Conservation (phyloP, 1,284 basidiomycete genomes). For the Sporisorium reilianum region DNA sequence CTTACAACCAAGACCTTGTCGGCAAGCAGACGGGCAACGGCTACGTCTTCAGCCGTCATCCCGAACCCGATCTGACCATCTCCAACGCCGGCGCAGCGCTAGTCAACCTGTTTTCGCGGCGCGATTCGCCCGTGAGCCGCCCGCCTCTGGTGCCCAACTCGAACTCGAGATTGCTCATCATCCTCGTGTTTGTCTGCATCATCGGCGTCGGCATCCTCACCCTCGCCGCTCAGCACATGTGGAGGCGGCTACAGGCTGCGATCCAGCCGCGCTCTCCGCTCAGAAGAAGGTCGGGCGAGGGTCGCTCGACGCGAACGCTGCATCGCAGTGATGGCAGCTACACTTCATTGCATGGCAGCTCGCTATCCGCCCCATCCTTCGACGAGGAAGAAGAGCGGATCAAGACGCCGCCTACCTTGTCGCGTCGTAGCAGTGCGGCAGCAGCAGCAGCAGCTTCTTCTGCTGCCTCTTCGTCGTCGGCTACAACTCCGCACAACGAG, state of each 20-base stretch:
- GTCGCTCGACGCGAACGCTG: conserved; percentile 16
- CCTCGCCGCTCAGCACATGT: conserved; percentile 35
- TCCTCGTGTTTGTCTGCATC: conserved; percentile 47
- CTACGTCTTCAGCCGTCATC: conserved; percentile 36
- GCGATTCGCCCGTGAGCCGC: conserved; percentile 35
- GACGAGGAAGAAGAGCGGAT: conserved; percentile 51
- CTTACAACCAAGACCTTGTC: conserved; percentile 30
- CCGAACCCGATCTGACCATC: conserved; percentile 22
- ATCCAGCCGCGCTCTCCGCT: conserved; percentile 36
- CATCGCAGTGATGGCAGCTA: conserved; percentile 33
- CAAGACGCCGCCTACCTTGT: conserved; percentile 42
- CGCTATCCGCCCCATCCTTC: conserved; percentile 20
- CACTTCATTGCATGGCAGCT: conserved; percentile 13
- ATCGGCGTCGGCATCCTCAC: conserved; percentile 43
- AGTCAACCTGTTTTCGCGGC: conserved; percentile 34
- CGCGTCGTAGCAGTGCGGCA: conserved; percentile 42
- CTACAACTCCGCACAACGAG: conserved; percentile 22
- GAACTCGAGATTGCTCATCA: conserved; percentile 43
- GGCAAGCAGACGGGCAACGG: conserved; percentile 48
- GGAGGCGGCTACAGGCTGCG: conserved; percentile 11
- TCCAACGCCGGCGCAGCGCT: conserved; percentile 28
- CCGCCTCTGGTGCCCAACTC: conserved; percentile 51
- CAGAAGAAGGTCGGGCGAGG: conserved; percentile 35
- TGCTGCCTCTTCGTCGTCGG: not conserved
- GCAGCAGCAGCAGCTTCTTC: conserved; percentile 8